phyloP scores from a whole-genome alignment of 208 protist genomes.

The Leishmania martiniquensis region DNA sequence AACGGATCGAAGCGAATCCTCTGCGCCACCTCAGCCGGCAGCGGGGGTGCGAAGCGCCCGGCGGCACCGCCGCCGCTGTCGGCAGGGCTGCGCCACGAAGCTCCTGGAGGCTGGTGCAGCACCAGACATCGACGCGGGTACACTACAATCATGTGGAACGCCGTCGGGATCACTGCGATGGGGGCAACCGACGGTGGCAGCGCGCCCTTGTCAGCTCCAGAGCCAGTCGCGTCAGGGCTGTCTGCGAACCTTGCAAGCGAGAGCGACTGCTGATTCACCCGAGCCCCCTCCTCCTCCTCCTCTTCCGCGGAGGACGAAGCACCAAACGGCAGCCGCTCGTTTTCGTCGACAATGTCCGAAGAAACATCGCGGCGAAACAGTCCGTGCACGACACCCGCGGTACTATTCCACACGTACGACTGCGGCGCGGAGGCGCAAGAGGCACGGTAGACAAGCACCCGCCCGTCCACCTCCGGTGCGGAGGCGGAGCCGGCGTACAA shows the following conservation, averaged over 20 bases:
- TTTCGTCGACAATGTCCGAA: slow-evolving; percentile 17
- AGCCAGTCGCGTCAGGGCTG: not conserved
- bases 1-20: slow-evolving; percentile 79
- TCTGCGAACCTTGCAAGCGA: slow-evolving; percentile 16
- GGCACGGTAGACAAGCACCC: slow-evolving; percentile 54
- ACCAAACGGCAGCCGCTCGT: slow-evolving; percentile 19
- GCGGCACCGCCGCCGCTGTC: slow-evolving; percentile 13
- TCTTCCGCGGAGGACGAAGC: not conserved
- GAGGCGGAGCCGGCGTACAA: slow-evolving; percentile 16
- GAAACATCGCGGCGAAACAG: slow-evolving; percentile 31
- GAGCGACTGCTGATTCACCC: slow-evolving; percentile 23
- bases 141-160: slow-evolving; percentile 95
- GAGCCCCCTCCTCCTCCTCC: not conserved
- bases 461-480: slow-evolving; percentile 19
- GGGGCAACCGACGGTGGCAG: slow-evolving; percentile 11
- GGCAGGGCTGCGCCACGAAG: slow-evolving; percentile 52
- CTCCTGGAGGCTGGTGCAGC: slow-evolving; percentile 79
- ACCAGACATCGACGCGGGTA: slow-evolving; percentile 83
- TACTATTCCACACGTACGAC: slow-evolving; percentile 64
- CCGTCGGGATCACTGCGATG: slow-evolving; percentile 76
- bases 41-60: slow-evolving; percentile 6
- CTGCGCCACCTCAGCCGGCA: slow-evolving; percentile 67
- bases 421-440: slow-evolving; percentile 31
- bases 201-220: not conserved
- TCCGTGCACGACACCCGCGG: slow-evolving; percentile 58